Evolutionary conservation across 169 alveolate species (phyloP).

Genomic region (Plasmodium fragile): DNA sequence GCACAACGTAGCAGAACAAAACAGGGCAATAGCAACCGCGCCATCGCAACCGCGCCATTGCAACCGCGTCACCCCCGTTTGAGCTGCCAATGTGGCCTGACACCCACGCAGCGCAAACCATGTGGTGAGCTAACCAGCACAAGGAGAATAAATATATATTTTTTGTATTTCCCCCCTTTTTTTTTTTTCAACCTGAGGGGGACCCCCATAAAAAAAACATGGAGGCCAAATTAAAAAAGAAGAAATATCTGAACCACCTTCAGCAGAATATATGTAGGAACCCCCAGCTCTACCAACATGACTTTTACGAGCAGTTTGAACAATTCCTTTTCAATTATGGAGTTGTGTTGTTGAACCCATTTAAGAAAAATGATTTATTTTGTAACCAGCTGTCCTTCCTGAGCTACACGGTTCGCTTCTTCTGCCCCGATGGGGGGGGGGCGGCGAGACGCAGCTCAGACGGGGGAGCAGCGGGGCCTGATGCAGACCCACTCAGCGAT

Average conservation of each 20-base stretch:
- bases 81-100: not conserved
- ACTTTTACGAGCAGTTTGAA: slow-evolving; percentile 58
- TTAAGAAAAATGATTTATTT: slow-evolving; percentile 39
- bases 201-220: not conserved
- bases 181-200: not conserved
- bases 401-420: slow-evolving; percentile 35
- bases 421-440: not conserved
- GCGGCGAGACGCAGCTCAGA: not conserved
- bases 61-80: not conserved
- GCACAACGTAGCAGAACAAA: not conserved
- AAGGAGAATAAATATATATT: too few relatives aligned
- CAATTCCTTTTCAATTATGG: slow-evolving; percentile 58
- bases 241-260: slow-evolving; percentile 26
- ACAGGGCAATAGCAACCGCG: not conserved
- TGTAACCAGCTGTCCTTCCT: slow-evolving; percentile 39
- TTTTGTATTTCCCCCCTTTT: not conserved
- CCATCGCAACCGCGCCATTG: not conserved
- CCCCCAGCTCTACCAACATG: not conserved
- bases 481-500: not conserved
- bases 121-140: not conserved
- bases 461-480: not conserved
- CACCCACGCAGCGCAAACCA: not conserved
- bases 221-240: slow-evolving; percentile 35
- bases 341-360: slow-evolving; percentile 41
- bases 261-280: slow-evolving; percentile 45